Base-by-base conservation (phyloP, 371 early-diverging fungal genomes). In the Fennellomyces sp. region DNA sequence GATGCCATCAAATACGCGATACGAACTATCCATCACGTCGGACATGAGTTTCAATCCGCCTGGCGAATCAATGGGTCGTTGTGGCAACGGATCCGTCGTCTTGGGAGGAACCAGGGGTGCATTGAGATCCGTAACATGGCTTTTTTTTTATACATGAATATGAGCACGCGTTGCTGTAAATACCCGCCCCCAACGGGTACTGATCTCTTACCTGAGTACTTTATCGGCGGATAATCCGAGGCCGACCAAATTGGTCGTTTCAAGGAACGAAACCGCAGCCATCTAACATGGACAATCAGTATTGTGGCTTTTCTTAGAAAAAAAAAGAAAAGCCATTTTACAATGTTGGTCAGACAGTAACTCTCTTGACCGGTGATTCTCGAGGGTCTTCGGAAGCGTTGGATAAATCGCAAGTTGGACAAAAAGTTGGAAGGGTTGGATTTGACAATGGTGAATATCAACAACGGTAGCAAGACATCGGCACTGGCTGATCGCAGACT, bases 361-460 rank as follows among this genome's bases (percentile, higher is more conserved):
- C 81, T 75, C 19, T 78, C 73, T 52, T 79, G 76, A 2, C 86
- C 83, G 30, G 68, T 56, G 0, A 80, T 65, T 13, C 70, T 62
- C n/a, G 78, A 72, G 33, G 76, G 72, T 27, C 76, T 63, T 33
- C 81, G 68, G 58, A 81, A 85, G 12, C 83, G 61, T 53, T 83
- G 83, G 25, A 83, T 85, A 52, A 69, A 78, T 56, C 72, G 75
- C 12, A 90, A 61, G 41, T 88, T 89, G 13, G 89, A 86, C 3
- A 88, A 65, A 13, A 90, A 80, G 50, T 83, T 79, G 13, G 85
- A 78, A 3, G 90, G 90, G 47, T 88, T 90, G 50, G 83, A 79
- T 52, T 82, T 82, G 10, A 87, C 87, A 41, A 90, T 81, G 3
- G 88, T 81, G 45, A 82, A 88, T 25, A 90, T 90, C 26, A 90